Evolutionary conservation across 495 filamentous ascomycete genomes (phyloP).

Genomic region (Jackrogersella minutella): DNA sequence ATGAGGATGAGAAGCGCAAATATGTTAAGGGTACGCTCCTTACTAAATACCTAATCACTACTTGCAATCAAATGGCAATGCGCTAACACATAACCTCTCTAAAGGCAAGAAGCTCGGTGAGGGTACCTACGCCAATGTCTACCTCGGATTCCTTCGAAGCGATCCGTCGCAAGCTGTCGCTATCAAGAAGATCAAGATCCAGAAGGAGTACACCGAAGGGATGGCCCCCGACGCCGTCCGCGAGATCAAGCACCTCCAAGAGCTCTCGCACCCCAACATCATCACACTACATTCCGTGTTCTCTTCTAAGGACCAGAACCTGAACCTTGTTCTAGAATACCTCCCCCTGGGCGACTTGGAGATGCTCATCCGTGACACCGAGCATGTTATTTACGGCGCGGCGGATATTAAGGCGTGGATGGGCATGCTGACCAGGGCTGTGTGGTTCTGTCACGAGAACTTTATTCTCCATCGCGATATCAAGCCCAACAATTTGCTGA

Average conservation of each 20-base stretch:
- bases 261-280: constrained; percentile 95
- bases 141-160: constrained; percentile 75
- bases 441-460: constrained; percentile 97
- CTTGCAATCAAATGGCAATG: neutral
- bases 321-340: constrained; percentile 93
- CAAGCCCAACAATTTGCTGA: constrained; percentile 97
- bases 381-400: constrained; percentile 67
- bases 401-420: constrained; percentile 99
- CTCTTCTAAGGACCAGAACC: constrained; percentile 86
- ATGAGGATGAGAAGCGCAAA: constrained; percentile 83
- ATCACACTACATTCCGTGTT: constrained; percentile 92
- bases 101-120: constrained; percentile 89
- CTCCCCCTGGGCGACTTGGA: constrained; percentile 91
- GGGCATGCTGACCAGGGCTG: constrained; percentile 90
- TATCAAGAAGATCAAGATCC: constrained; percentile 98
- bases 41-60: neutral
- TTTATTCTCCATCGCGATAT: constrained; percentile 96
- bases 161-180: constrained; percentile 78
- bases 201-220: constrained; percentile 81
- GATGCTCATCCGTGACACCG: constrained; percentile 85
- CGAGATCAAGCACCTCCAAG: constrained; percentile 92
- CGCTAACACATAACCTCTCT: constrained; percentile 12
- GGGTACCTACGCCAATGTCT: constrained; percentile 97
- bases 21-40: constrained; percentile 79
- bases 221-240: constrained; percentile 93